phyloP scores from a whole-genome alignment of 768 basidiomycete genomes.

The Mycena leptocephala region DNA sequence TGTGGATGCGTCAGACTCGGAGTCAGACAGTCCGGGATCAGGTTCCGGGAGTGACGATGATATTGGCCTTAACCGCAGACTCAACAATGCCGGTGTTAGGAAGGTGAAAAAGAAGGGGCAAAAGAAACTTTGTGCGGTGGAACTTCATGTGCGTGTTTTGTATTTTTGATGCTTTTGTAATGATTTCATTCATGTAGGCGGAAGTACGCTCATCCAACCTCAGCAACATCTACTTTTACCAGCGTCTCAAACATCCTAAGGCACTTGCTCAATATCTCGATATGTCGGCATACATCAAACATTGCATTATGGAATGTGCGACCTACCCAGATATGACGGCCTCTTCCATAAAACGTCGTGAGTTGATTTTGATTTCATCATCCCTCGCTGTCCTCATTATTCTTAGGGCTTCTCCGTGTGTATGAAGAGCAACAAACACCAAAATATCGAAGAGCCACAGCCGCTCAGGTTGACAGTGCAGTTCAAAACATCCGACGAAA shows the following conservation, averaged over 20 bases:
- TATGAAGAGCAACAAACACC: background rate
- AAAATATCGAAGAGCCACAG: background rate
- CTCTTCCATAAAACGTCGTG: slow-evolving; percentile 6
- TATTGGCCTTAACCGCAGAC: background rate
- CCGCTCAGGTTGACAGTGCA: slow-evolving; percentile 6
- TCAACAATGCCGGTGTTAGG: background rate
- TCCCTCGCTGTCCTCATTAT: background rate
- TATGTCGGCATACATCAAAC: background rate
- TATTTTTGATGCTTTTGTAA: background rate
- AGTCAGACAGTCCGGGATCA: background rate
- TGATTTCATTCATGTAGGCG: background rate
- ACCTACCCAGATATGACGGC: background rate
- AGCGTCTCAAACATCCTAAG: background rate
- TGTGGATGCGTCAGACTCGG: background rate
- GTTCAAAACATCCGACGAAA: slow-evolving; percentile 2
- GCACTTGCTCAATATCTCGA: background rate
- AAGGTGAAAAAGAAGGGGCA: background rate
- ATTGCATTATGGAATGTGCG: slow-evolving; percentile 10
- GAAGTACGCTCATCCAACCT: slow-evolving; percentile 10
- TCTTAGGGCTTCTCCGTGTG: background rate
- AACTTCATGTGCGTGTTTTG: background rate
- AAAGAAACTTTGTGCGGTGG: background rate
- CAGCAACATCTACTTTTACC: background rate
- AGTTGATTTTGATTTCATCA: background rate
- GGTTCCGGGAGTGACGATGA: background rate